phyloP scores from a whole-genome alignment of 2,329 filamentous ascomycete species.

The Aspergillus brasiliensis region DNA sequence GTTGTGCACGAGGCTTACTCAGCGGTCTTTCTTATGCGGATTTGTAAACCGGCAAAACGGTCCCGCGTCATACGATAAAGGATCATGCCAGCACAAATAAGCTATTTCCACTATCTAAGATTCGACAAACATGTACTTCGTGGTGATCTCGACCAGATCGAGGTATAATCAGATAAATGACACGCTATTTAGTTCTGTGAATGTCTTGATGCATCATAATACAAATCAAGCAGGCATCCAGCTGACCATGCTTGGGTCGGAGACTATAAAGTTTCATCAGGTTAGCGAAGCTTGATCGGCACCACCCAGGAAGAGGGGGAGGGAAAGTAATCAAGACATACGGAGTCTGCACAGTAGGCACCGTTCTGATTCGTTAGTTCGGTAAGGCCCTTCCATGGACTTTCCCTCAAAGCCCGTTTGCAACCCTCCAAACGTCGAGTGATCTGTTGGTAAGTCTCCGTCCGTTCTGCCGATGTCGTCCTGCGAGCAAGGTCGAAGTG shows the following conservation, averaged over 20 bases:
- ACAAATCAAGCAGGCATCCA: constrained; percentile 90
- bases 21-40: constrained; percentile 4
- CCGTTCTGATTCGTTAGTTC: constrained; percentile 93
- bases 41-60: neutral
- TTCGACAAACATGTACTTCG: neutral
- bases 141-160: neutral
- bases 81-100: neutral
- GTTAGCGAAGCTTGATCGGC: constrained; percentile 14
- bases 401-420: constrained; percentile 79
- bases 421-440: constrained; percentile 79
- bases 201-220: constrained; percentile 76
- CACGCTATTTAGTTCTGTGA: constrained; percentile 1
- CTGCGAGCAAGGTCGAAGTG: constrained; percentile 83
- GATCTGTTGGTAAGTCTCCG: constrained; percentile 93
- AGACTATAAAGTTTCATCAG: constrained; percentile 55
- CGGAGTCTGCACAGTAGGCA: constrained; percentile 81
- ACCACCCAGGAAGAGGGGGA: constrained; percentile 2
- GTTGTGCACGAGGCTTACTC: constrained; percentile 20
- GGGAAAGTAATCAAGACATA: constrained; percentile 49
- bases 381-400: constrained; percentile 84
- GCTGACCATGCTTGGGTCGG: constrained; percentile 97
- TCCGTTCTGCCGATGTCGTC: constrained; percentile 65
- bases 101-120: neutral
- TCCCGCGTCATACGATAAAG: neutral
- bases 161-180: neutral